Base-by-base conservation (phyloP, 331 rosid species). In the Stylosanthes scabra region DNA sequence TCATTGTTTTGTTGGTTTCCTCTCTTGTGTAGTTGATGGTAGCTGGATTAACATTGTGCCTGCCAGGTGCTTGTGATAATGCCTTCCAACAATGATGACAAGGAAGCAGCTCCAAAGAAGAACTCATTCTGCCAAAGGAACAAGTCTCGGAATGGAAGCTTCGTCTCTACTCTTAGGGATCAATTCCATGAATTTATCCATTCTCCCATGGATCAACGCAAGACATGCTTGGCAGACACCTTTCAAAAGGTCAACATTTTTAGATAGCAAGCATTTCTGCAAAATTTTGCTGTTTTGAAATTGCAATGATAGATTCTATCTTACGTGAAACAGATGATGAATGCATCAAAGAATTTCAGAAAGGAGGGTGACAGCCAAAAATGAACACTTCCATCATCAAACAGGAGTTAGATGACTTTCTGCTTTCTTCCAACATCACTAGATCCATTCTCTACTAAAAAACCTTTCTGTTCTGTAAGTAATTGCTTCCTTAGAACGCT, bases 161-260 rank as follows among this genome's bases (percentile, higher is more conserved):
- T 83, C 4, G 81, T 83, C 50, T 61, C 83, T 29, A 82, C 63
- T 7, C 81, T 90, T 56, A 81, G 89, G 81, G 44, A 83, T 59
- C 88, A 86, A 66, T 57, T 88, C 58, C 81, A 86, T 71, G 89
- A 84, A 59, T 88, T 88, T 79, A 49, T 81, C 64, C 84, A 79
- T 27, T 88, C 90, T 74, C 86, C 93, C 1, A 54, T 66, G n/a
- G 80, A 83, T 62, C 90, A 90, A 72, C 91, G 88, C 83, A 79
- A 60, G 78, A 83, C 59, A 62, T 90, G 96, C 83, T 81, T 84
- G 78, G 78, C 75, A 60, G 80, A 84, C 58, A 79, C 89, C 5
- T 44, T 84, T 59, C 75, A 55, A 60, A 86, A 81, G 81, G 96
- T 88, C 67, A 59, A 59, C 39, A 47, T 20, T 50, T 82, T 57